These are phyloP conservation scores for Fermentozyma sake DNA, from an alignment of 1,139 yeast genomes.

Conservation along the genomic window DNA sequence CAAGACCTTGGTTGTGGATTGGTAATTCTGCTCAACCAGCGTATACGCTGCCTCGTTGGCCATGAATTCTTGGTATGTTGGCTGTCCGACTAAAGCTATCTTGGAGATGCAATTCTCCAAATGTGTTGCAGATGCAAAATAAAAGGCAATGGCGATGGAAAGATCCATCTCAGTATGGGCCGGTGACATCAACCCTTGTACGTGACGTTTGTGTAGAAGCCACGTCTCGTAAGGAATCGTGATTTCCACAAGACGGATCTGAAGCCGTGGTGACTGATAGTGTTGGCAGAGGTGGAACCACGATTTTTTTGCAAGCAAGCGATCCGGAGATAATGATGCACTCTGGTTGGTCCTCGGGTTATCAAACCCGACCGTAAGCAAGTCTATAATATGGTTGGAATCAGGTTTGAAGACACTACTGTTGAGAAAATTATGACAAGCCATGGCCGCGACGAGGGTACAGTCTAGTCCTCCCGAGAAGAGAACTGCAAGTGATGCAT, in stretches of 20 bases:
- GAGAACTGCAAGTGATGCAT: conserved; percentile 52
- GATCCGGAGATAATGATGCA: conserved; percentile 76
- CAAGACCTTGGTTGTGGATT: conserved; percentile 61
- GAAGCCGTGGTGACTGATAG: conserved; percentile 22
- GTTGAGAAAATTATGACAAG: conserved; percentile 22
- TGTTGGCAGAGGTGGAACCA: conserved; percentile 44
- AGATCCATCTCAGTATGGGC: conserved; percentile 90
- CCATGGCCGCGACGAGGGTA: conserved; percentile 59
- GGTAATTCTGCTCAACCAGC: conserved; percentile 19
- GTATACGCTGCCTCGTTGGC: conserved; percentile 11
- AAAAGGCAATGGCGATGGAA: conserved; percentile 91
- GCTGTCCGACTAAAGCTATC: background rate
- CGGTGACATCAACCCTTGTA: conserved; percentile 70
- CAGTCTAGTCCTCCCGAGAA: conserved; percentile 97
- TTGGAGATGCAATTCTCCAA: background rate
- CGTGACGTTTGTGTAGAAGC: conserved; percentile 45
- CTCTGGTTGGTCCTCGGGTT: conserved; percentile 70
- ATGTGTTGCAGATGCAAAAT: conserved; percentile 52
- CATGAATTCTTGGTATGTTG: conserved; percentile 19
- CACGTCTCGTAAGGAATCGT: conserved; percentile 71
- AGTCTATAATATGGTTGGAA: conserved; percentile 36
- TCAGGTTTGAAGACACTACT: conserved; percentile 2
- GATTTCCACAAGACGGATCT: conserved; percentile 56
- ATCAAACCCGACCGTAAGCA: conserved; percentile 93
- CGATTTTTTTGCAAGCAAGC: conserved; percentile 65